Base-by-base conservation (phyloP, 768 basidiomycete genomes). In the Pisolithus orientalis region DNA sequence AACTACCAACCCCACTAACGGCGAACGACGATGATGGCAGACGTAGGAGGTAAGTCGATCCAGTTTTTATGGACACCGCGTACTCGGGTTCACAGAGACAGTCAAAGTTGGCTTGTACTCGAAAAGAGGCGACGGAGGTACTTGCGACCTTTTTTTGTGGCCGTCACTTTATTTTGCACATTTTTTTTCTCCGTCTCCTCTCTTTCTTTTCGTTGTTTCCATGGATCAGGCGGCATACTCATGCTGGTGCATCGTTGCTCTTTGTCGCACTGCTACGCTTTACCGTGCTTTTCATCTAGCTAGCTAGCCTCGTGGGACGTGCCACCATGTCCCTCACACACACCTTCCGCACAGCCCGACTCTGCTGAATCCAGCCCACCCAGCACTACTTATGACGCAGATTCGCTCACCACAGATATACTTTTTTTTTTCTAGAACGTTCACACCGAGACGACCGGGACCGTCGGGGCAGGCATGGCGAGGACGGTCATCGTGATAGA, bases 381-480 rank as follows among this genome's bases (percentile, higher is more conserved):
- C 43, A 25, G 14, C 25, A 58, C 62, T 67, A 70, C 70, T 70
- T 71, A 66, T 64, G 65, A 62, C 65, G 49, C 59, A 71, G 62
- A 62, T 77, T 25, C 75, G 77, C 80, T 84, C 70, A 83, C 78
- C 66, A 64, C 70, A 64, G 62, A 59, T 67, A 58, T 40, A 74
- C 69, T 69, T 70, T 46, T 51, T 81, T 79, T 66, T 73, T 65
- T 69, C 62, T 72, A 70, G 80, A 82, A 62, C 84, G 84, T 58
- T 80, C 80, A 59, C 84, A 82, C 61, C 78, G 83, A 49, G 71
- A 72, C 55, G 81, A 87, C 66, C 80, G 86, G 57, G 75, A 84
- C 49, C 78, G 83, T 45, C 77, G 85, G 56, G 78, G 84, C 44
- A 45, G 44, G 57, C 83, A 84, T 55, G 83, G 80, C 50, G 70